phyloP scores from a whole-genome alignment of 805 yeast genomes.

The Hanseniaspora jakobsenii region DNA sequence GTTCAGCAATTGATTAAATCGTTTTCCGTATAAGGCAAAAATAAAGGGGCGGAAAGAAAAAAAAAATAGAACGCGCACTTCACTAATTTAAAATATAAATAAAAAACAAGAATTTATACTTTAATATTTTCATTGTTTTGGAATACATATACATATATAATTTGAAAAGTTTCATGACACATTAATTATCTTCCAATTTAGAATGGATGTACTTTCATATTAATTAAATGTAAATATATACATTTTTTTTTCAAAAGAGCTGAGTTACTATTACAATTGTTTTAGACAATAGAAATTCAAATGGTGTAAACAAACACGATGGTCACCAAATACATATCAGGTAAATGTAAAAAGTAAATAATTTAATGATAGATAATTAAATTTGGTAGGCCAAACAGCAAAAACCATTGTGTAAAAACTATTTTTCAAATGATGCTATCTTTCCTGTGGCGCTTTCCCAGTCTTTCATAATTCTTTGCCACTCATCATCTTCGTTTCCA shows the following conservation, averaged over 20 bases:
- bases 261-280: too few relatives aligned
- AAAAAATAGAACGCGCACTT: neutral
- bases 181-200: neutral
- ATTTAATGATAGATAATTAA: too few relatives aligned
- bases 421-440: constrained; percentile 21
- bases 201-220: too few relatives aligned
- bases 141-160: neutral
- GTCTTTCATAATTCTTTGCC: constrained; percentile 52
- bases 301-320: too few relatives aligned
- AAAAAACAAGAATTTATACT: neutral
- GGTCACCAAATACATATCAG: too few relatives aligned
- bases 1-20: constrained; percentile 1
- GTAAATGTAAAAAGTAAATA: too few relatives aligned
- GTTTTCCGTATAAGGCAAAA: too few relatives aligned
- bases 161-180: neutral
- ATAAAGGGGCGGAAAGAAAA: neutral
- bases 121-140: neutral
- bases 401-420: too few relatives aligned
- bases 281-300: too few relatives aligned
- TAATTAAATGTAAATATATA: too few relatives aligned
- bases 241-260: too few relatives aligned
- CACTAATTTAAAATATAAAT: neutral
- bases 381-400: too few relatives aligned
- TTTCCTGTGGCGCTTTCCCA: constrained; percentile 40
- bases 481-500: constrained; percentile 52